Percentiles rank a stretch among this genome's conserved stretches.
phyloP scores from a whole-genome alignment of 495 filamentous ascomycete genomes.

The Penicillium parvum region DNA sequence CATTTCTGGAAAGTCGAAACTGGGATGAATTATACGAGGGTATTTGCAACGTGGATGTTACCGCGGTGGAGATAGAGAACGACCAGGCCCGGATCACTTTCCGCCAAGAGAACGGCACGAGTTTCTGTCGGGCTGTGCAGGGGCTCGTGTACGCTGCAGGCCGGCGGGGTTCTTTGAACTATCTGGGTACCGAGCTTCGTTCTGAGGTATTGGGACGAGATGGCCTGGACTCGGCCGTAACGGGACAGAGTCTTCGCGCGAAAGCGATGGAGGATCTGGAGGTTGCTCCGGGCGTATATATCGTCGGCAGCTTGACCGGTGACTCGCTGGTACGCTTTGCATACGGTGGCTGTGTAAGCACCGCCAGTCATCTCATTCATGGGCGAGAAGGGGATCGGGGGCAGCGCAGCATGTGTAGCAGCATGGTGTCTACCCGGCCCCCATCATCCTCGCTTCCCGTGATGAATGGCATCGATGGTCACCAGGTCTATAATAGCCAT shows the following conservation, averaged over 20 bases:
- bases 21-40: constrained; percentile 57
- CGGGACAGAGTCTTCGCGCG: constrained; percentile 52
- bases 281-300: constrained; percentile 52
- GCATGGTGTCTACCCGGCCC: constrained; percentile 12
- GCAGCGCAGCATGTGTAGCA: constrained; percentile 16
- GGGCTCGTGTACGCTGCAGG: constrained; percentile 59
- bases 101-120: constrained; percentile 40
- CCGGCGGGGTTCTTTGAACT: constrained; percentile 54
- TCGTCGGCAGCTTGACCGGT: constrained; percentile 60
- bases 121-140: constrained; percentile 41
- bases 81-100: constrained; percentile 43
- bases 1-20: constrained; percentile 42
- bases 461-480: constrained; percentile 43
- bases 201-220: constrained; percentile 44
- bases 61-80: constrained; percentile 32
- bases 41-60: constrained; percentile 52
- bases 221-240: constrained; percentile 37
- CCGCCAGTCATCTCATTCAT: constrained; percentile 51
- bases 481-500: constrained; percentile 27
- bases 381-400: constrained; percentile 13
- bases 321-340: constrained; percentile 63
- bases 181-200: constrained; percentile 47
- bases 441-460: constrained; percentile 26
- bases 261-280: constrained; percentile 52
- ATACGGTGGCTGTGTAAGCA: constrained; percentile 57